Percentiles rank a stretch among this genome's conserved stretches.
Conservation (phyloP, 768 basidiomycete genomes). For the Boletus rubroflammeus region DNA sequence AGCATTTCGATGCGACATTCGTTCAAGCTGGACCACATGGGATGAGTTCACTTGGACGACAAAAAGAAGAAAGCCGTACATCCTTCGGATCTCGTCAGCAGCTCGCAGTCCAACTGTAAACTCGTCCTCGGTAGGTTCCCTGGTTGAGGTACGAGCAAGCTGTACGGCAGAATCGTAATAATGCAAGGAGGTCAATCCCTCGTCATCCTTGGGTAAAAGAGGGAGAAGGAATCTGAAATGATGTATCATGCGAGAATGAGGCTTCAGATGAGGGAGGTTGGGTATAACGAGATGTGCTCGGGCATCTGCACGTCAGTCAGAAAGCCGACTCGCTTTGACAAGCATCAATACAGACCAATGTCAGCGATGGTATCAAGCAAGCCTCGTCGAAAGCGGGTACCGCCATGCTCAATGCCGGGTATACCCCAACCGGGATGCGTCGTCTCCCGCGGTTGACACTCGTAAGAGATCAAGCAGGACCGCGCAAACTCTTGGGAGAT, state of each 20-base stretch:
- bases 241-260: slow-evolving; percentile 72
- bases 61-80: slow-evolving; percentile 35
- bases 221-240: slow-evolving; percentile 77
- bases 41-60: not conserved
- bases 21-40: slow-evolving; percentile 41
- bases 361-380: slow-evolving; percentile 68
- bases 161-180: slow-evolving; percentile 78
- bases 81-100: slow-evolving; percentile 55
- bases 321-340: not conserved
- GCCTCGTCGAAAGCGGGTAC: slow-evolving; percentile 59
- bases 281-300: slow-evolving; percentile 73
- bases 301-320: slow-evolving; percentile 43
- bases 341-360: slow-evolving; percentile 50
- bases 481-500: slow-evolving; percentile 76
- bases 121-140: slow-evolving; percentile 64
- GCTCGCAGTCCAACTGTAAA: slow-evolving; percentile 61
- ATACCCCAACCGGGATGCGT: slow-evolving; percentile 73
- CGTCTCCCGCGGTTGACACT: slow-evolving; percentile 64
- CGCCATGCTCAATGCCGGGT: slow-evolving; percentile 61
- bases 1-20: slow-evolving; percentile 66
- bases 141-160: slow-evolving; percentile 56
- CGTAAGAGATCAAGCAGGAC: slow-evolving; percentile 64
- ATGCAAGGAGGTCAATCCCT: slow-evolving; percentile 65
- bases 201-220: slow-evolving; percentile 53
- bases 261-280: slow-evolving; percentile 62